phyloP scores from a whole-genome alignment of 2,329 filamentous ascomycete species.

The Calonectria crousiana region DNA sequence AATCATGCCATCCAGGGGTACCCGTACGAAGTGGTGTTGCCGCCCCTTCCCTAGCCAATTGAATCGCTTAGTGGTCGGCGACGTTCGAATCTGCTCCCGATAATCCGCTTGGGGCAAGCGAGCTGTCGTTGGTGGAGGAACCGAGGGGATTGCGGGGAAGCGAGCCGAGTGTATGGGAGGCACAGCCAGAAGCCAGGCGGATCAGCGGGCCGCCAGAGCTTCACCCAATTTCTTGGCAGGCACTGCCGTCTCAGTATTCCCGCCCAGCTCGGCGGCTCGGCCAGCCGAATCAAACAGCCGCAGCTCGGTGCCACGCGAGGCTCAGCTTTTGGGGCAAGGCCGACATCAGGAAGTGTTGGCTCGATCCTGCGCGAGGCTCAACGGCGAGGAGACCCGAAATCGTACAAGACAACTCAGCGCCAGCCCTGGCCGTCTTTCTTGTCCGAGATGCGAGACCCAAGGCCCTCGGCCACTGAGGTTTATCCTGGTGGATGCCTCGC shows the following conservation, averaged over 20 bases:
- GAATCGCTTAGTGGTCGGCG: neutral
- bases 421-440: neutral
- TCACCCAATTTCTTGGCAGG: neutral
- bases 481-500: neutral
- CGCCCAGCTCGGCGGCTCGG: neutral
- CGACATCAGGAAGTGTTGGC: neutral
- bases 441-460: neutral
- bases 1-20: neutral
- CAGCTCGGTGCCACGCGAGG: neutral
- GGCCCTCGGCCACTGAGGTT: neutral
- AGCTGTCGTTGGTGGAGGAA: conserved; percentile 3
- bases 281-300: neutral
- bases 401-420: neutral
- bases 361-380: neutral
- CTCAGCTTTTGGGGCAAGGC: neutral
- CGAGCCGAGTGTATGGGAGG: neutral
- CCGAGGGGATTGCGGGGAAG: conserved; percentile 1
- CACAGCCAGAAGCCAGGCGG: neutral
- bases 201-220: neutral
- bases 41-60: neutral
- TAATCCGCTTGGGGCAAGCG: neutral
- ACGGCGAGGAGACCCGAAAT: neutral
- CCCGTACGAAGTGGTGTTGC: neutral
- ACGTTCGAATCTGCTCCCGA: neutral
- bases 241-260: neutral